Evolutionary conservation across 164 flowering plant genomes (phyloP).

Genomic region (Saururus chinensis): DNA sequence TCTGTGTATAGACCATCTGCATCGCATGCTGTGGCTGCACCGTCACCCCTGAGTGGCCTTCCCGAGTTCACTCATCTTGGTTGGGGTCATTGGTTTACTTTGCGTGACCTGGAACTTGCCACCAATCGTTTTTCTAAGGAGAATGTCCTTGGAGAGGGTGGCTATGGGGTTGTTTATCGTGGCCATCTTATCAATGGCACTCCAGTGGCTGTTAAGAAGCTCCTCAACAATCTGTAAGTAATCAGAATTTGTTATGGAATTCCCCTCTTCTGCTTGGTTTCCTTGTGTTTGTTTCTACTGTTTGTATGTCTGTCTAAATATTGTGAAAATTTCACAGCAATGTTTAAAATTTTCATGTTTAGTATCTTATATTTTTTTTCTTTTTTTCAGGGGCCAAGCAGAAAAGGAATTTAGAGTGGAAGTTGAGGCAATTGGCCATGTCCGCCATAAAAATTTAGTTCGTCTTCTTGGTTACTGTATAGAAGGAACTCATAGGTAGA

Average conservation of each 20-base stretch:
- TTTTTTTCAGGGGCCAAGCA: constrained; percentile 70
- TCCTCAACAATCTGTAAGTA: constrained; percentile 78
- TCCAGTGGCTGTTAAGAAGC: constrained; percentile 81
- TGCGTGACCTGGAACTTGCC: constrained; percentile 74
- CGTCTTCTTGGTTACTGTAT: constrained; percentile 86
- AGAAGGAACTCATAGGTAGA: constrained; percentile 85
- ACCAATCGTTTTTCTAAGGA: constrained; percentile 70
- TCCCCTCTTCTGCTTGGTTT: too few relatives aligned
- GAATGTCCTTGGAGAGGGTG: constrained; percentile 82
- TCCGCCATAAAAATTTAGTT: constrained; percentile 85
- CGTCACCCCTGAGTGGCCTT: constrained; percentile 66
- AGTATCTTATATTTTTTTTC: background rate
- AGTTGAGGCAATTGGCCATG: constrained; percentile 94
- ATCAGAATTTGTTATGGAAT: background rate
- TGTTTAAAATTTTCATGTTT: background rate
- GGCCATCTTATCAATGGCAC: constrained; percentile 72
- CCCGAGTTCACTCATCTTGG: constrained; percentile 88
- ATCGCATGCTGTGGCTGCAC: constrained; percentile 36
- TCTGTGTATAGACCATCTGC: constrained; percentile 27
- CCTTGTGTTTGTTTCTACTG: background rate
- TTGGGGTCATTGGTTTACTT: constrained; percentile 96
- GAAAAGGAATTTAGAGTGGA: constrained; percentile 90
- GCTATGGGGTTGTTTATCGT: constrained; percentile 79
- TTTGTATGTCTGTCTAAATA: background rate
- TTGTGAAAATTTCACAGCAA: background rate